Conservation (phyloP, 2,329 filamentous ascomycete genomes). For the Sarocladiaceae sp. region DNA sequence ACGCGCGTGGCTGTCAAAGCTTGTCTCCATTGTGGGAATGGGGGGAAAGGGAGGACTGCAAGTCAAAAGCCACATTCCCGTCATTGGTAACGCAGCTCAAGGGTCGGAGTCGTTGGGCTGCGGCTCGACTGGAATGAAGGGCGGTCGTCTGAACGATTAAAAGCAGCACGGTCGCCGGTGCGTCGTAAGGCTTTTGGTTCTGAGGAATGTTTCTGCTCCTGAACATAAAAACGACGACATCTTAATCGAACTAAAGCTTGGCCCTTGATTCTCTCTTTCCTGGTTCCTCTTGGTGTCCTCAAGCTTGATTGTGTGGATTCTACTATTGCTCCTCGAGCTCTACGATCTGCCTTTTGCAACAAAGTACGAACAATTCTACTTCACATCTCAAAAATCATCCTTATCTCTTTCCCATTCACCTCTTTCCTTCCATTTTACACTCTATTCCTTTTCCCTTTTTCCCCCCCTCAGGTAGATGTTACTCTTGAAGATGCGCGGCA, state of each 20-base stretch:
- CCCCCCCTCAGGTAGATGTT: not conserved
- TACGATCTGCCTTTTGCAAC: not conserved
- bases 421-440: not conserved
- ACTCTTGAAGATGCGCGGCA: slow-evolving; percentile 6
- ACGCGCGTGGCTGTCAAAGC: not conserved
- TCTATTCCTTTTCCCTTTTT: not conserved
- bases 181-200: not conserved
- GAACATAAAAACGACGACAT: slow-evolving; percentile 5
- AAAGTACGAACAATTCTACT: not conserved
- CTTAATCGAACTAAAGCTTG: not conserved
- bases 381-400: no score
- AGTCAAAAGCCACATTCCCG: not conserved
- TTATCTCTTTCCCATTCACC: not conserved
- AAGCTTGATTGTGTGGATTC: slow-evolving; percentile 8
- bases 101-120: not conserved
- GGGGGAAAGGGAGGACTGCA: no score
- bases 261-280: no score
- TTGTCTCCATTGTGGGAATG: no score
- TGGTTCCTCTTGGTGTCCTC: not conserved
- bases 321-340: not conserved
- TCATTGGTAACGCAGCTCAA: no score
- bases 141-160: slow-evolving; percentile 9
- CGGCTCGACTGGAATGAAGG: slow-evolving; percentile 8
- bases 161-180: not conserved
- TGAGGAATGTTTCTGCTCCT: slow-evolving; percentile 6